A percentile compares a stretch with the other conserved stretches of the same genome.
phyloP scores from a whole-genome alignment of 257 asterid species.

The Lithospermum erythrorhizon region DNA sequence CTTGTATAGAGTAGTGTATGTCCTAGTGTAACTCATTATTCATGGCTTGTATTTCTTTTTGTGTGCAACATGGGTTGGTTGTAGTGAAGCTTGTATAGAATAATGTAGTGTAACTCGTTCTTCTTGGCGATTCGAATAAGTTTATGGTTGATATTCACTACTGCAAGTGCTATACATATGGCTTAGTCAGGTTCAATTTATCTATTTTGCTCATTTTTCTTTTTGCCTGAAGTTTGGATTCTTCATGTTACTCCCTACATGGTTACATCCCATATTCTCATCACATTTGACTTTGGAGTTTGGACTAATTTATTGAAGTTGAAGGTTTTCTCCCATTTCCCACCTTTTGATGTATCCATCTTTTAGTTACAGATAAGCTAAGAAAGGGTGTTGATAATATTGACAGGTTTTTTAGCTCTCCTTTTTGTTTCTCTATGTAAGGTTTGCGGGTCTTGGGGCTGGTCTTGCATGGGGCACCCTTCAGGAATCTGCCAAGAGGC shows the following conservation, averaged over 20 bases:
- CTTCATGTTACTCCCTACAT: not conserved
- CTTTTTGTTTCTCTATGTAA: constrained; percentile 15
- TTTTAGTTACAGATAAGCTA: not conserved
- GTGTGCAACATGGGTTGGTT: not conserved
- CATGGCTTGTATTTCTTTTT: too few species aligned
- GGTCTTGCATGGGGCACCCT: constrained; percentile 98
- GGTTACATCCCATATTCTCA: too few species aligned
- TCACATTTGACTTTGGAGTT: not conserved
- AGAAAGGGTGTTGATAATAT: not conserved
- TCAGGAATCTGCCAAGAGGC: constrained; percentile 89
- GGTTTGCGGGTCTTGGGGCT: constrained; percentile 97
- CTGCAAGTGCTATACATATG: not conserved
- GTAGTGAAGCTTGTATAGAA: not conserved
- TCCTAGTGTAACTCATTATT: not conserved
- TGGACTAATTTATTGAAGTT: not conserved
- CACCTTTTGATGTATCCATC: not conserved
- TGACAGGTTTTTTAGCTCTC: not conserved
- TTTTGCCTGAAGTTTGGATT: not conserved
- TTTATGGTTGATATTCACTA: not conserved
- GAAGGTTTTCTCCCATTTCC: too few species aligned
- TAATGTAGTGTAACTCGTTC: too few species aligned
- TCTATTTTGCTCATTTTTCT: too few species aligned
- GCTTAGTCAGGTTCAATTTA: not conserved
- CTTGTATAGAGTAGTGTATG: not conserved
- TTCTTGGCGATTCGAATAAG: not conserved